Base-by-base conservation (phyloP, 1,284 basidiomycete genomes). In the Ganoderma sinense region DNA sequence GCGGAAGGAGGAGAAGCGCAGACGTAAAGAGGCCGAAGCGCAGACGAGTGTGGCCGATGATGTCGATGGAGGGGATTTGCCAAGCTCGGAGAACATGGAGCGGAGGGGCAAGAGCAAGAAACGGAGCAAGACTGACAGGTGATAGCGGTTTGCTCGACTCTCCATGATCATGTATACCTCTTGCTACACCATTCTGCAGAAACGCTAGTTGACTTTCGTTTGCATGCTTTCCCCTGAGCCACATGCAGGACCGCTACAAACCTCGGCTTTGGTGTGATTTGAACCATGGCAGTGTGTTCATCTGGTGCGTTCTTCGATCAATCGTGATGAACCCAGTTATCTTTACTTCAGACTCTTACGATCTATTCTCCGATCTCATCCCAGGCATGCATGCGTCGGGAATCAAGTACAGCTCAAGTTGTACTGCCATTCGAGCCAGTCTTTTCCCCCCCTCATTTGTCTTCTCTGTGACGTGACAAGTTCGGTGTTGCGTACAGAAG, bases 1-100 rank as follows among this genome's bases (percentile, higher is more conserved):
- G 48, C 67, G 70, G 43, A 74, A 74, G 51, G 70, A 74, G 67
- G 69, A 73, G 36, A 70, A 69, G 67, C 65, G 68, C 8, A 66
- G 62, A 48, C 62, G 69, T 14, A 73, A 70, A 65, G 69, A 73
- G 66, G 69, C 65, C 5, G 69, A 65, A 23, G 67, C 64, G 7
- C 41, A 18, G 36, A 60, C 56, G 20, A 41, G 26, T 2, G 62
- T 16, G 13, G 61, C 14, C 1, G 48, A 36, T 2, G 64, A 0
- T 8, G 48, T n/a, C 5, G 66, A 60, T 26, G 68, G 26, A 2
- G 67, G 23, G 13, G 67, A 58, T 2, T 8, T 20, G 66, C n/a
- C 4, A 26, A 7, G 10, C 29, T 58, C 4, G 64, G 61, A 68
- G 43, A 26, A 23, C 41, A 53, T 62, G 53, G 71, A 65, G 60